Evolutionary conservation across 345 rosid genomes (phyloP), one percentile per base, ranked within the genome.

Genomic region (Toxicodendron radicans): DNA sequence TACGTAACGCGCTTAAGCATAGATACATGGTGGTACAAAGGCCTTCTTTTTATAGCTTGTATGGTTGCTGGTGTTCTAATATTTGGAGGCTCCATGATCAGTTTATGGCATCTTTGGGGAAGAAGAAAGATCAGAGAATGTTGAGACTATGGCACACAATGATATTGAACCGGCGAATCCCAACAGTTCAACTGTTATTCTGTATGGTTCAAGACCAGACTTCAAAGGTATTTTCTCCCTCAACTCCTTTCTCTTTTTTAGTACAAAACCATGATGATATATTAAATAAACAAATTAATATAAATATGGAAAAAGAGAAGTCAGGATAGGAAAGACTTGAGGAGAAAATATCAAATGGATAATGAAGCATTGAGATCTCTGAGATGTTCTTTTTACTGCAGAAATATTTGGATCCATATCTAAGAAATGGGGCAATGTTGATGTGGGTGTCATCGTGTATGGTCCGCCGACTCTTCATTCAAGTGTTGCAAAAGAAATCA

Each of bases 201-300:
- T 74, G 45, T 91, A 95, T 82, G 99, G 99, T 64, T 76, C 86
- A 18, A 94, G 97, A 82, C 97, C 99, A 10, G 84, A 91, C 75
- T 92, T 92, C 79, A 79, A 78, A 87, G 97, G 97, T 92, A 84
- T 66, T 65, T 49, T 49, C 53, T 23, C 33, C 20, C 18, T 16
- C 0, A 10, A 7, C 23, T 20, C 18, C 52, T 0, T 10, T 64
- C 20, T 17, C 16, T 16, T 3, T 7, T 65, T 16, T 10, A 18
- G 20, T 52, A 35, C 13, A 12, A 32, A 5, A 2, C 48, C 30
- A 7, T 38, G 7, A n/a, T 53, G 18, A 53, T 68, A 51, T 33
- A 52, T 30, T 46, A 65, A n/a, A 21, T 11, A 13, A 21, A 18
- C 30, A 27, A 27, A 27, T 27, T 27, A 27, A 27, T 27, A 27